Evolutionary conservation across 495 filamentous ascomycete genomes (phyloP).

Genomic region (Hypoxylon cercidicola): DNA sequence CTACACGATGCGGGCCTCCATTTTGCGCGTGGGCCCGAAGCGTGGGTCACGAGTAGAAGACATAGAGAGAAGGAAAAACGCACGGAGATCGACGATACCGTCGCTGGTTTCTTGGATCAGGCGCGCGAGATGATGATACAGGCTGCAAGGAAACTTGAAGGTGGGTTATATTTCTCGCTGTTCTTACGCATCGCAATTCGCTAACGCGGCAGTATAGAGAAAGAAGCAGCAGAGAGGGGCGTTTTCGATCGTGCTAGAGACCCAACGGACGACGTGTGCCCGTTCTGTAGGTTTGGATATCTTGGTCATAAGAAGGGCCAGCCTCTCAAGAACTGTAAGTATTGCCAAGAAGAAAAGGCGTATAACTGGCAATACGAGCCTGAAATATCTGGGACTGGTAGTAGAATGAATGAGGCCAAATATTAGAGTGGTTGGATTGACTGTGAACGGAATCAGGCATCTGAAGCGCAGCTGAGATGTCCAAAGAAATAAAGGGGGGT

Average conservation of each 20-base stretch:
- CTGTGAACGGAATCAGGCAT: too few species aligned
- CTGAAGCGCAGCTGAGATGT: too few species aligned
- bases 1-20: constrained; percentile 1
- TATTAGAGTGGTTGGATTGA: too few species aligned
- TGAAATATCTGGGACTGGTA: neutral
- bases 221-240: neutral
- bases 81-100: neutral
- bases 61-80: neutral
- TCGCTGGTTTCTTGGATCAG: constrained; percentile 6
- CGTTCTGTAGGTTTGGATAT: neutral
- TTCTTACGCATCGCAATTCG: too few species aligned
- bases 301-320: neutral
- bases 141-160: constrained; percentile 4
- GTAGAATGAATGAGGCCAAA: neutral
- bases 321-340: neutral
- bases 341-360: constrained; percentile 4
- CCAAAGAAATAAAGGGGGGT: too few species aligned
- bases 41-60: neutral
- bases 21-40: neutral
- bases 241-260: neutral
- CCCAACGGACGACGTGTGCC: constrained; percentile 2
- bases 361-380: constrained; percentile 6
- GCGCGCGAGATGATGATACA: constrained; percentile 2
- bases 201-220: neutral
- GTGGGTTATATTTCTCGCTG: neutral